Base-by-base conservation (phyloP, 768 basidiomycete genomes). In the Lactifluus piperatus region DNA sequence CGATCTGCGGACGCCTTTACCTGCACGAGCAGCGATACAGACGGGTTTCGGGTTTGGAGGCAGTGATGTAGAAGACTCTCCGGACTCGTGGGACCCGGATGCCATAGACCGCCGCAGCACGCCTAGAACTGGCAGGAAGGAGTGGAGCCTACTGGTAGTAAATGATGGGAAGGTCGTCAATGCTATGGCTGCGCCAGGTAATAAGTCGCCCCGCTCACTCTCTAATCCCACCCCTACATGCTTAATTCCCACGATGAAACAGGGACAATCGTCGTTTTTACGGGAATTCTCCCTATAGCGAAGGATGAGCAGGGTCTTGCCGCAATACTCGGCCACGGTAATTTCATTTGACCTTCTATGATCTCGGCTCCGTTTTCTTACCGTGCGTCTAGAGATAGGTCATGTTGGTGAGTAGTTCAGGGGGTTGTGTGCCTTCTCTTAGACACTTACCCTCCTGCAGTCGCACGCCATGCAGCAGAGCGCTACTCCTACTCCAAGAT, bases 201-300 rank as follows among this genome's bases (percentile, higher is more conserved):
- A 29, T n/a, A n/a, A n/a, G n/a, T n/a, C n/a, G n/a, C n/a, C 70
- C 26, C 13, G 24, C 43, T 39, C 37, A 48, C 32, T 56, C 13
- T 5, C 45, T 11, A 4, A 11, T 32, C 16, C 34, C 34, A 34
- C 30, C 26, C 36, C 32, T 27, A 16, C 39, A 14, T 45, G 20
- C 53, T 16, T 37, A 14, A 56, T 16, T 20, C 27, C 30, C 39
- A 11, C 36, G 18, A 43, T 22, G 60, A 27, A 66, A 29, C n/a
- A 83, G 88, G 86, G 1, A 78, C 85, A 51, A 84, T 97, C 54
- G 79, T 93, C 32, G 88, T 97, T 10, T 95, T 90, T 67, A 93
- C 91, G 0, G 94, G 94, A 0, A 91, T 97, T 36, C 70, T 97
- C 4, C 90, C 88, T 0, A 73, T 94, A 6, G 85, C 84, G 47